Base-by-base conservation (phyloP, 2,329 filamentous ascomycete species). In the Fusarium sambucinum region DNA sequence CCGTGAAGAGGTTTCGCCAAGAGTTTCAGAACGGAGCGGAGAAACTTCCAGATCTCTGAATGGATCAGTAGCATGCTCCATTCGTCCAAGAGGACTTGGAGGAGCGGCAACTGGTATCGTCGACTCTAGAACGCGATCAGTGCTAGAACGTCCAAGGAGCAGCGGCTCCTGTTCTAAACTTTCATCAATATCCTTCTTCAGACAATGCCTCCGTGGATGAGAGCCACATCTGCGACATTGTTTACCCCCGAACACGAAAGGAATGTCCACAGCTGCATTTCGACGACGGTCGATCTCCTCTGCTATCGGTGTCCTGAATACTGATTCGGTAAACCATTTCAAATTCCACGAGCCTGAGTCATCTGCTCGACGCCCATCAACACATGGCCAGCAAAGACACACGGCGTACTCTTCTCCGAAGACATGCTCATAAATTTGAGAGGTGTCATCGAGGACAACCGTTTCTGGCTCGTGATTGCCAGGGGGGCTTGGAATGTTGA, bases 381-480 rank as follows among this genome's bases (percentile, higher is more conserved):
- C 63, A 42, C 71, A 73, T 27, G 44, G 51, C 69, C 68, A 66
- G 21, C 68, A 72, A 37, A 72, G 35, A 21, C 69, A 71, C 16
- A 68, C 21, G 23, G 19, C 29, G 33, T 69, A 68, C 17, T 47
- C 51, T 21, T 66, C 62, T 4, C 53, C 42, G 40, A 69, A 69
- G 1, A 61, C 29, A 9, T 69, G 51, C 35, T 50, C 32, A 11
- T 59, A 73, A 21, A 62, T 30, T 16, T 21, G 50, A 12, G 55
- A 45, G 3, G 53, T 69, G 10, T 21, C n/a, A 25, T 46, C 33
- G 14, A 21, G 29, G 12, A 25, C 21, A 32, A 32, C 17, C 4
- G 16, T 4, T 6, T 55, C 30, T 16, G 42, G 33, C 19, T 48
- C 29, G 17, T 21, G 29, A 11, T 21, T 21, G 9, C 14, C 16